Conservation (phyloP, 768 basidiomycete genomes). For the Pisolithus microcarpus region DNA sequence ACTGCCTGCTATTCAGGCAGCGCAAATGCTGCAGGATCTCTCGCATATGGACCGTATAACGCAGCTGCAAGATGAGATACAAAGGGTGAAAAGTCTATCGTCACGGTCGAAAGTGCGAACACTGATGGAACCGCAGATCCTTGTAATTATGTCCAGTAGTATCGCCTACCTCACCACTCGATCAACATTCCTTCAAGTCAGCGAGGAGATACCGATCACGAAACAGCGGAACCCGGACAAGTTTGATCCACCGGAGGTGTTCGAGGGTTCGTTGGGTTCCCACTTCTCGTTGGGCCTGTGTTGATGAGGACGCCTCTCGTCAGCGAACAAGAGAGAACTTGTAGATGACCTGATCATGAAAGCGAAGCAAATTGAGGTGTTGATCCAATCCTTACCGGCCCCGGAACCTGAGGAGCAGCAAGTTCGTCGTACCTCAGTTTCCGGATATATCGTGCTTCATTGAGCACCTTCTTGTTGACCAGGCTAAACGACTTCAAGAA, state of each 20-base stretch:
- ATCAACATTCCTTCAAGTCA: conserved; percentile 72
- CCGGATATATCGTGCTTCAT: not conserved
- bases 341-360: conserved; percentile 78
- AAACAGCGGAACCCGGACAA: conserved; percentile 69
- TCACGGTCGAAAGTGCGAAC: not conserved
- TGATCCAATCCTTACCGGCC: conserved; percentile 73
- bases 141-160: conserved; percentile 81
- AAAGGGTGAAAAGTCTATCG: conserved; percentile 47
- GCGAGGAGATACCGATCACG: conserved; percentile 74
- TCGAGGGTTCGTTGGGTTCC: conserved; percentile 48
- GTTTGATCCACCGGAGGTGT: conserved; percentile 63
- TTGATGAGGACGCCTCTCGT: not conserved
- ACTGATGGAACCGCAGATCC: conserved; percentile 43
- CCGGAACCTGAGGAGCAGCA: conserved; percentile 75
- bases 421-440: conserved; percentile 31
- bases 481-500: conserved; percentile 60
- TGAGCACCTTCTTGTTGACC: not conserved
- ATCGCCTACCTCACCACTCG: conserved; percentile 74
- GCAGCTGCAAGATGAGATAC: conserved; percentile 91
- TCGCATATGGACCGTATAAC: conserved; percentile 95
- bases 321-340: conserved; percentile 81
- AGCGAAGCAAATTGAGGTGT: conserved; percentile 82
- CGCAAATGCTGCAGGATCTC: conserved; percentile 77
- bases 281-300: not conserved
- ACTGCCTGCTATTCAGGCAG: not conserved